Evolutionary conservation across 371 early-diverging fungal species (phyloP).

Genomic region (Enterocytospora artemiae): DNA sequence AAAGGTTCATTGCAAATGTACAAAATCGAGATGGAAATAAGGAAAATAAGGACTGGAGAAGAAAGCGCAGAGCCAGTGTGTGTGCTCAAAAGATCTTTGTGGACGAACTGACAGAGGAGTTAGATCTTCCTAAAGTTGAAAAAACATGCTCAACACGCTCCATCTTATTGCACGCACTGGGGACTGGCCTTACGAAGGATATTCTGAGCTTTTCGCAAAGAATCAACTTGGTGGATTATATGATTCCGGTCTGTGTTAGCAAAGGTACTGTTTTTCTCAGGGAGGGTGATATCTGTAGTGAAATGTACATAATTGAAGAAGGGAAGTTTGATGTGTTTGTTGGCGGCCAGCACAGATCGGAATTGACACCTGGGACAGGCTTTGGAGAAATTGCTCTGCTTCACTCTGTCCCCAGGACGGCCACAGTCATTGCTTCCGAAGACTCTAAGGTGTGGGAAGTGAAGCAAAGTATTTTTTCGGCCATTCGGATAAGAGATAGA

Average conservation of each 20-base stretch:
- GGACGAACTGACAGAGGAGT: conserved; percentile 70
- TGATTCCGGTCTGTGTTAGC: conserved; percentile 30
- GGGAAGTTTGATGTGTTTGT: conserved; percentile 83
- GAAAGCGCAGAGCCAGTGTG: conserved; percentile 70
- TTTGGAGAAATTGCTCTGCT: conserved; percentile 88
- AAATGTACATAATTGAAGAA: conserved; percentile 84
- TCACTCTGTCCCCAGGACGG: conserved; percentile 84
- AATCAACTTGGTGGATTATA: conserved; percentile 46
- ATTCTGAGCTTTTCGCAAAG: conserved; percentile 47
- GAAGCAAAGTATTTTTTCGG: conserved; percentile 43
- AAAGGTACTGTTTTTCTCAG: conserved; percentile 69
- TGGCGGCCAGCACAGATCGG: conserved; percentile 51
- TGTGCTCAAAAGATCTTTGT: conserved; percentile 88
- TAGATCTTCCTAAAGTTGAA: conserved; percentile 4
- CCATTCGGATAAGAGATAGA: conserved; percentile 44
- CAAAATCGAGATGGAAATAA: no score
- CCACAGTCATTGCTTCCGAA: conserved; percentile 68
- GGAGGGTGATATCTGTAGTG: conserved; percentile 88
- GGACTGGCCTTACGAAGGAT: conserved; percentile 18
- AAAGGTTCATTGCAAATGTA: no score
- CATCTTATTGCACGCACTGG: conserved; percentile 14
- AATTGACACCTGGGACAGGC: conserved; percentile 54
- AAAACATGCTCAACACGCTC: conserved; percentile 14
- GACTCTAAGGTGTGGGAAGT: conserved; percentile 75
- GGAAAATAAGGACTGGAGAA: conserved; percentile 12